Conservation (phyloP, 345 rosid species). For the Erodium maritimum region DNA sequence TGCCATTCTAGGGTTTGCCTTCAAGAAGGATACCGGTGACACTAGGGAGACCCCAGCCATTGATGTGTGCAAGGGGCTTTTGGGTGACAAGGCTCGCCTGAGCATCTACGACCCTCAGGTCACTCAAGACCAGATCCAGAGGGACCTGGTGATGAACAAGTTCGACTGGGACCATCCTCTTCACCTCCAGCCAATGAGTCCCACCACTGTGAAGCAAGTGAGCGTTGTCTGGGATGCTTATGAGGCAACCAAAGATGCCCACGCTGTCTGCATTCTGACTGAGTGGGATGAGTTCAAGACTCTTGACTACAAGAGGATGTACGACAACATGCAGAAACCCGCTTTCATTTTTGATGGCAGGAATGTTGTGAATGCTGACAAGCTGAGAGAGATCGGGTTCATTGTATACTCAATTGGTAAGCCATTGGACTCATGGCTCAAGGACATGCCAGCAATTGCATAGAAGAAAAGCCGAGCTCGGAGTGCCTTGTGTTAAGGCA, state of each 20-base stretch:
- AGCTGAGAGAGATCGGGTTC: constrained; percentile 15
- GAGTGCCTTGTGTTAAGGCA: background rate
- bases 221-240: background rate
- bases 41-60: background rate
- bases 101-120: background rate
- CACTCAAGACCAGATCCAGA: background rate
- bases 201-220: background rate
- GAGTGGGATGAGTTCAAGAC: background rate
- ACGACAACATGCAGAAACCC: constrained; percentile 14
- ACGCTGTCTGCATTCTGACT: background rate
- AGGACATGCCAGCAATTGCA: constrained; percentile 18
- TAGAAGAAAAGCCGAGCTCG: background rate
- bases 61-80: background rate
- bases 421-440: constrained; percentile 17
- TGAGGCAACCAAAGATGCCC: background rate
- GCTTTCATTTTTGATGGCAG: constrained; percentile 17
- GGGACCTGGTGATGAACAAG: background rate
- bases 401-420: constrained; percentile 18
- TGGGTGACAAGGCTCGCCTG: background rate
- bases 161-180: background rate
- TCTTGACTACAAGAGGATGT: constrained; percentile 13
- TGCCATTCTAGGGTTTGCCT: no score
- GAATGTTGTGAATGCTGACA: constrained; percentile 10
- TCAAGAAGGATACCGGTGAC: no score
- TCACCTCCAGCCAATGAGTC: background rate